Base-by-base conservation (phyloP, 2,329 filamentous ascomycete species). In the Fusarium sororula region DNA sequence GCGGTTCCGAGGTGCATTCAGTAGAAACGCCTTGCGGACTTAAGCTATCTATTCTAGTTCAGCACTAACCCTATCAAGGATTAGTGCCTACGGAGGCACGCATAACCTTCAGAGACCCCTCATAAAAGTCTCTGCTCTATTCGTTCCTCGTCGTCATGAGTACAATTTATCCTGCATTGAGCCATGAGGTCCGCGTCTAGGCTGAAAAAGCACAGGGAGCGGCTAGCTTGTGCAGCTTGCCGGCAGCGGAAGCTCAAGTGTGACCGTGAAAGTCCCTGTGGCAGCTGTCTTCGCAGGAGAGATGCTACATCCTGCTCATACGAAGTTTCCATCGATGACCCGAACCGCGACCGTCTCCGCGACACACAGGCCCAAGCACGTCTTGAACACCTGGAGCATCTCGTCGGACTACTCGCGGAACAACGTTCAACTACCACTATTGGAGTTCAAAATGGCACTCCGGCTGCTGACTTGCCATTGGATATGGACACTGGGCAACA, bases 11-110 rank as follows among this genome's bases (percentile, higher is more conserved):
- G 15, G 17, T 24, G 1, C 6, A 24, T 9, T 17, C 5, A 7
- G n/a, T 18, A 1, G 2, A 24, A 45, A 12, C 11, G 6, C 7
- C 13, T 4, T 2, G 10, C 7, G n/a, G 42, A 18, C n/a, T 44
- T 18, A 3, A 44, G n/a, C 11, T 0, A 44, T 13, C 1, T 9
- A 4, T n/a, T 8, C 32, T 7, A 35, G 32, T 35, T 0, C 0
- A 24, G 1, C 11, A 45, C n/a, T 45, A 45, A 18, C 0, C 42
- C n/a, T 41, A 20, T 6, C 8, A 9, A 26, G n/a, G n/a, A 4
- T 26, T 45, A 45, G 42, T 17, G 5, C 7, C 7, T 1, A 18
- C 4, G 0, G 17, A n/a, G n/a, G n/a, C n/a, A n/a, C n/a, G n/a
- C n/a, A n/a, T n/a, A n/a, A 9, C 37, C 26, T 17, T n/a, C n/a